Evolutionary conservation across 345 rosid genomes (phyloP), one percentile per base, ranked within the genome.

Genomic region (Eucalyptus regnans): DNA sequence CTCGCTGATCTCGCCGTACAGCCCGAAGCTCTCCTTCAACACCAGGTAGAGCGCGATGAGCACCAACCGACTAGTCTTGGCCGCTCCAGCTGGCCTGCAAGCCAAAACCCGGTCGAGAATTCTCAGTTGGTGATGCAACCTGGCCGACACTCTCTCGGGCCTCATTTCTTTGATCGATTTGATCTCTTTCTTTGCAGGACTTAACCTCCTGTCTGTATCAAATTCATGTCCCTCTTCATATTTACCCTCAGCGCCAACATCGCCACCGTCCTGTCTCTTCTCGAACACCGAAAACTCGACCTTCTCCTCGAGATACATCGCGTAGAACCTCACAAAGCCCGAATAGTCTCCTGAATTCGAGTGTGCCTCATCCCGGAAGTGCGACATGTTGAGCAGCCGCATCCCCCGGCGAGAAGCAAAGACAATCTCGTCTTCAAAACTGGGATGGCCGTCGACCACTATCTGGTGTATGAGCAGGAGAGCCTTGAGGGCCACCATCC

Each of bases 291-390:
- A 58, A 46, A 94, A 89, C 87, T 96, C 98, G 10, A 97, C 92
- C 90, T 92, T 93, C 92, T 97, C 95, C 29, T 96, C 98, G 44
- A 97, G 93, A 56, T 94, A 97, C 94, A 90, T 68, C 8, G 98
- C 96, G 50, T 95, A 95, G 87, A 94, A 91, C 90, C 96, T 93
- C 46, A 97, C 96, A 43, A 97, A 97, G 9, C 93, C 96, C 0
- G 96, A 93, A 56, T 96, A 95, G 91, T 97, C 98, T 98, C 98
- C 95, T 0, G 98, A 95, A 87, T 93, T 95, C 13, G 99, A 96
- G 91, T 97, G 99, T 2, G 98, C 98, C 91, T 95, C 98, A 8
- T 97, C 99, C 37, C 95, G 91, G 62, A 97, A 97, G 92, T 93
- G 96, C 7, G 97, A 91, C 97, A 97, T 91, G 88, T 97, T 97